Evolutionary conservation across 2,329 filamentous ascomycete genomes (phyloP).

Genomic region (Calonectria pteridis): DNA sequence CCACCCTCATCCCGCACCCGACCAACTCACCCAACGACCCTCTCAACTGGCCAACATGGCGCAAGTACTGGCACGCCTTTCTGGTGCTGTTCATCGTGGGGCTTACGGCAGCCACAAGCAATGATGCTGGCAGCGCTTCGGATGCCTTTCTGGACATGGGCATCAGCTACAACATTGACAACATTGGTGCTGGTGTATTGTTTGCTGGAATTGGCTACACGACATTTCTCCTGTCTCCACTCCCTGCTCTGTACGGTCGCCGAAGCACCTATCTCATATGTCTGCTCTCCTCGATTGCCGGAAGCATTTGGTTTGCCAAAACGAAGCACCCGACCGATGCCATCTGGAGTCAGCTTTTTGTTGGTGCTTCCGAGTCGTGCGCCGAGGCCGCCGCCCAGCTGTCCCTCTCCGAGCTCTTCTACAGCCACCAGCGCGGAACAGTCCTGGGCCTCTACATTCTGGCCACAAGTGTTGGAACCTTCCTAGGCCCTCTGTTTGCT

Average conservation of each 20-base stretch:
- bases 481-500: conserved; percentile 19
- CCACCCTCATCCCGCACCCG: conserved; percentile 17
- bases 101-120: conserved; percentile 20
- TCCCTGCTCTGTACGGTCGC: conserved; percentile 17
- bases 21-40: conserved; percentile 22
- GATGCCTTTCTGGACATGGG: conserved; percentile 9
- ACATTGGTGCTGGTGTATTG: conserved; percentile 20
- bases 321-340: conserved; percentile 11
- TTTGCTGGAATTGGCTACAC: conserved; percentile 22
- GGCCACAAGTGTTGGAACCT: conserved; percentile 22
- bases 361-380: conserved; percentile 23
- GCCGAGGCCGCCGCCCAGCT: conserved; percentile 25
- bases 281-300: conserved; percentile 14
- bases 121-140: conserved; percentile 18
- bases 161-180: conserved; percentile 18
- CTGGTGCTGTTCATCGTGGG: conserved; percentile 21
- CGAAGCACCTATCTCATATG: conserved; percentile 24
- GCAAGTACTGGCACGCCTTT: conserved; percentile 23
- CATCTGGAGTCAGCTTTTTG: conserved; percentile 28
- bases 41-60: conserved; percentile 24
- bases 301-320: conserved; percentile 22
- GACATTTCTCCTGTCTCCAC: conserved; percentile 15
- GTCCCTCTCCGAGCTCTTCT: conserved; percentile 25
- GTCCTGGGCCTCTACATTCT: conserved; percentile 22
- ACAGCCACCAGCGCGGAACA: conserved; percentile 19